Conservation (phyloP, 306 rosid genomes). For the Rosa rugosa region DNA sequence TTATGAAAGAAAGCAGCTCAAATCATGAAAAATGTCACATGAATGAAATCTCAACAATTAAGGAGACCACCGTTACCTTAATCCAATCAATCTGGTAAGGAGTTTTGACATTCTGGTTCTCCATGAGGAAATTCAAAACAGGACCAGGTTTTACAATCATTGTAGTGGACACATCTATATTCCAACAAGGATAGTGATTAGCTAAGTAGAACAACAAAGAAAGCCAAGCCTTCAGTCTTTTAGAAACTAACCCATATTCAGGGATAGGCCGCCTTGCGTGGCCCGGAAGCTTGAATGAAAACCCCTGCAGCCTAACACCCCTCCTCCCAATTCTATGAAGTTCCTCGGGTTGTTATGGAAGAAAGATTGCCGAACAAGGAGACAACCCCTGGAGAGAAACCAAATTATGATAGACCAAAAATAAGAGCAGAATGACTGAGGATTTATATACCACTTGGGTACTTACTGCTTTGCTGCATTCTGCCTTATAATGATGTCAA, state of each 20-base stretch:
- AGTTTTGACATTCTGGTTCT: constrained; percentile 33
- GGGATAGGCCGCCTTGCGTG: constrained; percentile 49
- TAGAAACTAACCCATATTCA: constrained; percentile 23
- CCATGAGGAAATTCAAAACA: constrained; percentile 39
- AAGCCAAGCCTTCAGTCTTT: too few species aligned
- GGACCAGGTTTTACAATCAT: constrained; percentile 52
- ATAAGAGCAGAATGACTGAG: too few species aligned
- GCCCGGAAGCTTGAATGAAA: constrained; percentile 51
- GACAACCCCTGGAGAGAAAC: constrained; percentile 30
- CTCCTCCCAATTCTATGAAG: constrained; percentile 35
- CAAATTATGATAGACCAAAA: too few species aligned
- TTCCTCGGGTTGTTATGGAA: constrained; percentile 37
- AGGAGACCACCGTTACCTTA: constrained; percentile 15
- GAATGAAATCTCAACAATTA: too few species aligned
- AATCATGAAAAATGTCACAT: too few species aligned
- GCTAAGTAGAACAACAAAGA: too few species aligned
- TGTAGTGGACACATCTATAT: constrained; percentile 43
- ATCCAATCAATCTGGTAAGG: constrained; percentile 39
- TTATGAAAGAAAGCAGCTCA: too few species aligned
- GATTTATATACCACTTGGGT: too few species aligned
- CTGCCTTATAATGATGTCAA: constrained; percentile 41
- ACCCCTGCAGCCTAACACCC: constrained; percentile 45
- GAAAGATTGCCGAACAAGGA: constrained; percentile 51
- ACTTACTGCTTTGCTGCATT: constrained; percentile 36
- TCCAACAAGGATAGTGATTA: too few species aligned